phyloP scores from a whole-genome alignment of 176 grass and related monocot species.

The Cocos nucifera region DNA sequence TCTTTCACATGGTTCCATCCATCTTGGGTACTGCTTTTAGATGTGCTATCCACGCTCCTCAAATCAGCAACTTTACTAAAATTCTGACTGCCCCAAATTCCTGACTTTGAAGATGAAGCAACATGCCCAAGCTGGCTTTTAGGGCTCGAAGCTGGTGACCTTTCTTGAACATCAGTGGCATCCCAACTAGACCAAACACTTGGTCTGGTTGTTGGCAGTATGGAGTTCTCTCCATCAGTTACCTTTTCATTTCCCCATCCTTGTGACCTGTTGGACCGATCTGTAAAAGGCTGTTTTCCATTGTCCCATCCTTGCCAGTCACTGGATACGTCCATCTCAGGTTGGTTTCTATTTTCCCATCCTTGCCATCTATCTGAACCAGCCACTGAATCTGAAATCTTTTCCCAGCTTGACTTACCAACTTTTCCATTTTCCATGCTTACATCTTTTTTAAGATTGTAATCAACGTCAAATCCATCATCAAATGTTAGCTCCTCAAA shows the following conservation, averaged over 20 bases:
- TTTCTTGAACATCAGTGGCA: conserved; percentile 1
- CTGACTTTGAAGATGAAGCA: not conserved
- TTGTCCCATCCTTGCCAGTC: too few relatives aligned
- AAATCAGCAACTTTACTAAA: not conserved
- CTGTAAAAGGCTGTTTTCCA: too few relatives aligned
- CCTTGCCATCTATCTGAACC: conserved; percentile 50
- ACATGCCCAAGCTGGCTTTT: too few relatives aligned
- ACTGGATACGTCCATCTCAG: too few relatives aligned
- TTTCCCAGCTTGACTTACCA: conserved; percentile 34
- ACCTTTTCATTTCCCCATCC: conserved; percentile 31
- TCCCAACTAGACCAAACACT: conserved; percentile 25
- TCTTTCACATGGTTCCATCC: not conserved
- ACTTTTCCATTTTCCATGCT: conserved; percentile 30
- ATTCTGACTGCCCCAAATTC: not conserved
- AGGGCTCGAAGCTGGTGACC: too few relatives aligned
- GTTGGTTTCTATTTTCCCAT: conserved; percentile 32
- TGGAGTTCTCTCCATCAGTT: conserved; percentile 15
- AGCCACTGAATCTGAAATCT: conserved; percentile 29
- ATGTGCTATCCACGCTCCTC: not conserved
- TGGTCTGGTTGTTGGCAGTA: conserved; percentile 11
- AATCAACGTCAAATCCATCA: conserved; percentile 43
- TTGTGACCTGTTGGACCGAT: too few relatives aligned
- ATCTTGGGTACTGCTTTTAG: not conserved
- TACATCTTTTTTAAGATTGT: conserved; percentile 24
- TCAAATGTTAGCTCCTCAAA: conserved; percentile 67